Percentiles rank a stretch among this genome's conserved stretches.
Conservation (phyloP, 2,329 filamentous ascomycete species). For the Colletotrichum eleusines region DNA sequence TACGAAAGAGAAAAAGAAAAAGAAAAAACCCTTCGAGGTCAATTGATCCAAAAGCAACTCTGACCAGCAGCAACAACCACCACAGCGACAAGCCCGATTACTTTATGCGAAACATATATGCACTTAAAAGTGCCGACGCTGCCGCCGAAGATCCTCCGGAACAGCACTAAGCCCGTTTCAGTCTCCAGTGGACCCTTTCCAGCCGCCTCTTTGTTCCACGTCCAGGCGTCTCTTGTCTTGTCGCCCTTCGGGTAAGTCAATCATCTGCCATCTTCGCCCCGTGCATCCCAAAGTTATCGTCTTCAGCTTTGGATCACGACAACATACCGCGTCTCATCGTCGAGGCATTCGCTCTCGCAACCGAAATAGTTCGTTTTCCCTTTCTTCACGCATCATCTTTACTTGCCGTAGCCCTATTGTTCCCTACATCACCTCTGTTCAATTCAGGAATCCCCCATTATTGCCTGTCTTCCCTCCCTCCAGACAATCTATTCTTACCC, state of each 20-base stretch:
- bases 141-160: constrained; percentile 21
- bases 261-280: constrained; percentile 26
- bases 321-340: constrained; percentile 35
- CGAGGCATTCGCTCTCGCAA: constrained; percentile 39
- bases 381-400: constrained; percentile 40
- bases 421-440: constrained; percentile 31
- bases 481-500: constrained; percentile 27
- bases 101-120: constrained; percentile 13
- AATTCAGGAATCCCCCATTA: constrained; percentile 12
- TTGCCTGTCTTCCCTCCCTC: constrained; percentile 27
- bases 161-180: background rate
- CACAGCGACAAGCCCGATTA: background rate
- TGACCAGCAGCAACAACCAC: background rate
- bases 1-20: too few species aligned
- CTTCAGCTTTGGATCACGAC: constrained; percentile 36
- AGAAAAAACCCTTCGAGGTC: background rate
- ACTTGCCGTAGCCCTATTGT: constrained; percentile 33
- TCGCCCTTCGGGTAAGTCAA: constrained; percentile 29
- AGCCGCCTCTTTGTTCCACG: constrained; percentile 38
- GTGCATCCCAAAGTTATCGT: constrained; percentile 36
- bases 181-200: constrained; percentile 10
- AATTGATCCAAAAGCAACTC: background rate
- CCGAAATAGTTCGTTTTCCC: constrained; percentile 43
- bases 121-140: background rate
- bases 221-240: constrained; percentile 28